Percentiles rank a stretch among this genome's conserved stretches.
phyloP scores from a whole-genome alignment of 2,329 filamentous ascomycete species.

The Hansfordia pulvinata region DNA sequence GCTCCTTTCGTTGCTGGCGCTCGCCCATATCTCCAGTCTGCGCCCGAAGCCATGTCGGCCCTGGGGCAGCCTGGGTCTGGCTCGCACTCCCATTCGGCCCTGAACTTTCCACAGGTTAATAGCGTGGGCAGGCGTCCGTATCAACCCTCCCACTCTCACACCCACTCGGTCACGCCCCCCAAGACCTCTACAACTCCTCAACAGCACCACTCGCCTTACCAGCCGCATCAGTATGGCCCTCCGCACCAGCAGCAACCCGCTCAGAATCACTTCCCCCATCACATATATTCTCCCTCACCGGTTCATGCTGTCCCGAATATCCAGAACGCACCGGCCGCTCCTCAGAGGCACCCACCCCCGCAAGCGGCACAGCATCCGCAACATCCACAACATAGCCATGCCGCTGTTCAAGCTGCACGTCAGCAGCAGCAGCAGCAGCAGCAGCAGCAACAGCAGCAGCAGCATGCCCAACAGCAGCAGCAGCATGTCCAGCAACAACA shows the following conservation, averaged over 20 bases:
- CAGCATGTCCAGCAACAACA: constrained; percentile 16
- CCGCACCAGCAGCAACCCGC: constrained; percentile 34
- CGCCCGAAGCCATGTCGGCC: constrained; percentile 29
- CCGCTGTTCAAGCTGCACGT: constrained; percentile 13
- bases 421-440: constrained; percentile 17
- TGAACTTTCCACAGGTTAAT: constrained; percentile 36
- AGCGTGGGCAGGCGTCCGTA: constrained; percentile 34
- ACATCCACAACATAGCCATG: constrained; percentile 23
- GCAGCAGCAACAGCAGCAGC: constrained; percentile 16
- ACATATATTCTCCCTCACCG: constrained; percentile 37
- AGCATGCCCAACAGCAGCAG: constrained; percentile 19
- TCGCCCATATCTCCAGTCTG: constrained; percentile 1
- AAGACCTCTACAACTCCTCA: constrained; percentile 40
- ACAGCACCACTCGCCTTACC: constrained; percentile 41
- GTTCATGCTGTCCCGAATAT: constrained; percentile 33
- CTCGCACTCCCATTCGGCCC: constrained; percentile 32
- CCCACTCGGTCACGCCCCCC: constrained; percentile 35
- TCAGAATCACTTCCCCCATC: constrained; percentile 35
- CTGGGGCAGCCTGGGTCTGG: constrained; percentile 33
- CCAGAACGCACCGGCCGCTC: constrained; percentile 34
- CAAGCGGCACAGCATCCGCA: constrained; percentile 19
- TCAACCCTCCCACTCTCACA: constrained; percentile 31
- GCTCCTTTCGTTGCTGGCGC: not conserved
- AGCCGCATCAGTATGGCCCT: constrained; percentile 36
- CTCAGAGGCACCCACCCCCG: constrained; percentile 27